Evolutionary conservation across 202 grass and related monocot genomes (phyloP).

Genomic region (Brachypodium distachyon): DNA sequence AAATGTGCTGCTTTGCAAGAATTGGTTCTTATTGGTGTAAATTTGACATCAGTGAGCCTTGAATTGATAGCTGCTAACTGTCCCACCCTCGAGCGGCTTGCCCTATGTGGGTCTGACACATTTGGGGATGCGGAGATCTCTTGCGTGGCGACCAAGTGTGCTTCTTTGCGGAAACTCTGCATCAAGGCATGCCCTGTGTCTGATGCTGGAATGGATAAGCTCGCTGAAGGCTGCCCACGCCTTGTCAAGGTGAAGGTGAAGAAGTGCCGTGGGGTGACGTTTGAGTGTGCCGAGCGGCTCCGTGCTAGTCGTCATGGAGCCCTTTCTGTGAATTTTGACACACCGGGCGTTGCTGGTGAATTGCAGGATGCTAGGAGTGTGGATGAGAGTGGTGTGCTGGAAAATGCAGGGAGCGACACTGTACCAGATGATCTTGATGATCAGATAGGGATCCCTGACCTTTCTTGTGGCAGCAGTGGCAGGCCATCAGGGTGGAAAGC

Average conservation of each 20-base stretch:
- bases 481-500: slow-evolving; percentile 52
- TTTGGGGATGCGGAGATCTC: slow-evolving; percentile 77
- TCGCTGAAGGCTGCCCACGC: slow-evolving; percentile 70
- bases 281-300: slow-evolving; percentile 66
- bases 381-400: slow-evolving; percentile 60
- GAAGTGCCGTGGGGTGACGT: slow-evolving; percentile 74
- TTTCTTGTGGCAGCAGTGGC: slow-evolving; percentile 33
- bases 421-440: slow-evolving; percentile 46
- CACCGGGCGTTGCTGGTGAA: slow-evolving; percentile 5
- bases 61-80: slow-evolving; percentile 71
- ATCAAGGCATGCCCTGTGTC: slow-evolving; percentile 93
- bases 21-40: slow-evolving; percentile 86
- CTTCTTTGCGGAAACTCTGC: slow-evolving; percentile 74
- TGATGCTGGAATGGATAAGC: slow-evolving; percentile 65
- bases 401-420: slow-evolving; percentile 58
- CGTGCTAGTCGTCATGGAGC: slow-evolving; percentile 39
- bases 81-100: slow-evolving; percentile 67
- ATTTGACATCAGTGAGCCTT: slow-evolving; percentile 62
- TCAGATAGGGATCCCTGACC: slow-evolving; percentile 19
- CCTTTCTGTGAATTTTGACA: slow-evolving; percentile 74
- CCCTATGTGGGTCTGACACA: slow-evolving; percentile 64
- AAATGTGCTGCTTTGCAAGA: slow-evolving; percentile 73
- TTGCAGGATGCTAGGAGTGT: slow-evolving; percentile 43
- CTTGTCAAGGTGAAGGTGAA: slow-evolving; percentile 96
- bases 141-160: slow-evolving; percentile 66